Evolutionary conservation across 495 filamentous ascomycete species (phyloP), one percentile per base, ranked within the genome.

Genomic region (Tuber umbilicatum): DNA sequence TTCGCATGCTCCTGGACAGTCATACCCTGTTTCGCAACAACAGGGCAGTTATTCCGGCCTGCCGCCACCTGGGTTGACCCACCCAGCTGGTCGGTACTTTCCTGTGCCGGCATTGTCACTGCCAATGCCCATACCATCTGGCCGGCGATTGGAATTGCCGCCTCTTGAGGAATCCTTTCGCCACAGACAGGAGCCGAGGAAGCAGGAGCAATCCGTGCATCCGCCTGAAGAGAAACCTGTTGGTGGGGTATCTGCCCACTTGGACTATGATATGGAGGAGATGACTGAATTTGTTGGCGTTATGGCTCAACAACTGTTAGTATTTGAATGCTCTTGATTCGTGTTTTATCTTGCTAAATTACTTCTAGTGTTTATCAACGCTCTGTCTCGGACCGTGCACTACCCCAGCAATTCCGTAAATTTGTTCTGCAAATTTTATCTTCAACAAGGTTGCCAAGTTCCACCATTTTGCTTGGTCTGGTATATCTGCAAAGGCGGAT

Each of bases 261-360:
- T 99, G 83, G 96, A 99, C 86, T 99, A 99, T 84, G 95, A 98
- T 83, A 95, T 98, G 90, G 94, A 97, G 78, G 87, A 93, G 83
- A 99, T 98, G 94, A 92, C 94, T 73, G 94, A 97, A 82, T 99
- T 97, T 85, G 95, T 99, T 82, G 90, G 93, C 71, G 92, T 97
- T 81, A 96, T 94, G 90, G 90, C 95, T 71, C 89, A 92, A 84
- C 86, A 88, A 88, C 89, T 93, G 89, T 92, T 90, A 31, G 55
- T 88, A 89, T 86, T 83, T 35, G n/a, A 42, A 27, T 39, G 31
- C 39, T 27, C 69, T 5, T 43, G 39, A 17, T 42, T 42, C 43
- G 31, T 2, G 16, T 12, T 64, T 43, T 47, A 41, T 55, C 27
- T 60, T 67, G 80, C 91, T 91, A 87, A 90, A 82, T 89, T 94